These are phyloP conservation scores for Thraustotheca clavata DNA, from an alignment of 352 stramenopile genomes.

Conservation along the genomic window DNA sequence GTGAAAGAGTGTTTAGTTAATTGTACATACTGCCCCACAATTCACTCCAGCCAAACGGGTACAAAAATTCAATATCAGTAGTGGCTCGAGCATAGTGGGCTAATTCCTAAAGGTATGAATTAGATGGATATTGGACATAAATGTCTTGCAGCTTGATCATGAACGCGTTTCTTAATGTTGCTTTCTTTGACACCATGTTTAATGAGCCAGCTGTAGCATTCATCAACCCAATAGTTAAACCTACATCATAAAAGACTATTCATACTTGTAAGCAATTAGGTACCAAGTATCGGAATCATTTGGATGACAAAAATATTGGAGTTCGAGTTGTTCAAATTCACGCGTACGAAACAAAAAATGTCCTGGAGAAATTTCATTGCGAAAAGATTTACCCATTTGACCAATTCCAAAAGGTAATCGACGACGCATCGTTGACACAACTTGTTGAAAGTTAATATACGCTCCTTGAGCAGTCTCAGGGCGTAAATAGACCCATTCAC, in stretches of 20 bases:
- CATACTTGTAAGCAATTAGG: neutral
- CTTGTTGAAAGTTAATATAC: constrained; percentile 97
- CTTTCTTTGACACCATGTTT: constrained; percentile 83
- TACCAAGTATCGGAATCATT: constrained; percentile 69
- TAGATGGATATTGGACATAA: neutral
- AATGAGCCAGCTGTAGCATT: constrained; percentile 86
- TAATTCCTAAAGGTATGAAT: constrained; percentile 53
- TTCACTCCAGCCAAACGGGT: constrained; percentile 95
- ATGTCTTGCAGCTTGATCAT: constrained; percentile 41
- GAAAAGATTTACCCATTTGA: constrained; percentile 97
- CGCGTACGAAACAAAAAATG: constrained; percentile 96
- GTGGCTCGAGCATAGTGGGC: constrained; percentile 95
- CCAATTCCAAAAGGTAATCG: constrained; percentile 95
- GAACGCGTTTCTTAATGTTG: constrained; percentile 88
- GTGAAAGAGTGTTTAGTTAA: neutral
- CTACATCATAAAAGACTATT: neutral
- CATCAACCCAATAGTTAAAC: constrained; percentile 88
- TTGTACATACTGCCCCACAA: constrained; percentile 29
- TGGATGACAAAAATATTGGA: constrained; percentile 75
- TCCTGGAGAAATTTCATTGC: constrained; percentile 96
- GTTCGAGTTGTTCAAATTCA: constrained; percentile 98
- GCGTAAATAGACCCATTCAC: constrained; percentile 90
- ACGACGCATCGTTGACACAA: constrained; percentile 84
- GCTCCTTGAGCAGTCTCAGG: constrained; percentile 97
- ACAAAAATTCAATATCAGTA: constrained; percentile 97